Evolutionary conservation across 495 filamentous ascomycete genomes (phyloP).

Genomic region (Cladorrhinum samala): DNA sequence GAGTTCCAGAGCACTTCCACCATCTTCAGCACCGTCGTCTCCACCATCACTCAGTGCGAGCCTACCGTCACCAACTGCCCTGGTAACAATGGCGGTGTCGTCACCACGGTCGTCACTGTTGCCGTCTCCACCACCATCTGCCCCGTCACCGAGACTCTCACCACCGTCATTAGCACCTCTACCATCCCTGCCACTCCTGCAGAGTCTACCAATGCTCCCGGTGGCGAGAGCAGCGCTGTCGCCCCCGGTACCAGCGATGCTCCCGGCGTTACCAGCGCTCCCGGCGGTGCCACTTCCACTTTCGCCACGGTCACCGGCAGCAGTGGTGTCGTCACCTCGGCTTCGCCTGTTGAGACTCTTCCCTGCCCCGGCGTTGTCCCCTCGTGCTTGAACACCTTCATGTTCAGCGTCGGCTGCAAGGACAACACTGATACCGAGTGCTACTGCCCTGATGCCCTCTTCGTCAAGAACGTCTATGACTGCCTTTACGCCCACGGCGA

Average conservation of each 20-base stretch:
- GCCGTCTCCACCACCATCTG: conserved; percentile 59
- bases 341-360: conserved; percentile 40
- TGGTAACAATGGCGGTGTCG: conserved; percentile 36
- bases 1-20: conserved; percentile 49
- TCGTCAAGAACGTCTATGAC: conserved; percentile 73
- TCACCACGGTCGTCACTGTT: conserved; percentile 51
- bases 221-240: conserved; percentile 1
- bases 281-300: conserved; percentile 3
- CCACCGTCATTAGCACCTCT: conserved; percentile 12
- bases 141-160: conserved; percentile 41
- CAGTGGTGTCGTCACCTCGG: conserved; percentile 30
- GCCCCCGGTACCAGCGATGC: conserved; percentile 3
- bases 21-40: conserved; percentile 51
- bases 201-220: background rate
- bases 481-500: conserved; percentile 75
- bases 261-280: conserved; percentile 1
- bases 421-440: conserved; percentile 79
- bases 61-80: conserved; percentile 55
- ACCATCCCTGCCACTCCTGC: conserved; percentile 1
- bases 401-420: conserved; percentile 64
- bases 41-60: conserved; percentile 56
- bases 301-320: conserved; percentile 26
- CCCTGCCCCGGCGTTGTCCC: conserved; percentile 72
- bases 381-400: conserved; percentile 90
- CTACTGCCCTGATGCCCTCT: conserved; percentile 75